A percentile compares a stretch with the other conserved stretches of the same genome.
These are phyloP conservation scores for Clitocybe nebularis DNA, from an alignment of 1,284 basidiomycete genomes.

Conservation along the genomic window DNA sequence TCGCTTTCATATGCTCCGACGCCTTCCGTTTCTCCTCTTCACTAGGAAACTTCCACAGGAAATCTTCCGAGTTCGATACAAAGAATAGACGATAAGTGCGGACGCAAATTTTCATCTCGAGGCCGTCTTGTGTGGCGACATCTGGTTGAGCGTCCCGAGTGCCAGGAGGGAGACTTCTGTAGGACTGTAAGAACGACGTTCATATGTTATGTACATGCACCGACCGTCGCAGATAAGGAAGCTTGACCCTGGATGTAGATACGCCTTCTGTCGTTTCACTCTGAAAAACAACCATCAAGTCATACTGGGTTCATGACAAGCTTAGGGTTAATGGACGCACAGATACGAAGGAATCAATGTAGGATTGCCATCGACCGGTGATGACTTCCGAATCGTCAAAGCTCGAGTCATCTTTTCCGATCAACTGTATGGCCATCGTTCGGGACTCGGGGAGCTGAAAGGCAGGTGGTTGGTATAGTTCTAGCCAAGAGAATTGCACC, in stretches of 20 bases:
- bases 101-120: constrained; percentile 83
- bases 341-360: constrained; percentile 85
- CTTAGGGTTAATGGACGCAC: constrained; percentile 38
- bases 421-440: constrained; percentile 78
- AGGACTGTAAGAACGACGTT: background rate
- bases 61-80: constrained; percentile 70
- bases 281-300: constrained; percentile 27
- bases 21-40: constrained; percentile 32
- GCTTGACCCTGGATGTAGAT: constrained; percentile 46
- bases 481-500: background rate
- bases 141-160: constrained; percentile 34
- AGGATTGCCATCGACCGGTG: constrained; percentile 84
- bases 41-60: constrained; percentile 43
- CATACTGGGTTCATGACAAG: constrained; percentile 4
- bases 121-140: constrained; percentile 51
- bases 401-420: constrained; percentile 87
- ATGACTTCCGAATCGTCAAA: constrained; percentile 83
- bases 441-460: constrained; percentile 65
- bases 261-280: constrained; percentile 51
- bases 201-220: constrained; percentile 15
- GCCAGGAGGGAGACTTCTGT: constrained; percentile 41
- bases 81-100: constrained; percentile 86
- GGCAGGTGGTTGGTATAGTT: constrained; percentile 11
- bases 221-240: constrained; percentile 75
- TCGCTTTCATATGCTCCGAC: constrained; percentile 21